Evolutionary conservation across 1,284 basidiomycete species (phyloP).

Genomic region (Microbotryum lychnidis-dioicae): DNA sequence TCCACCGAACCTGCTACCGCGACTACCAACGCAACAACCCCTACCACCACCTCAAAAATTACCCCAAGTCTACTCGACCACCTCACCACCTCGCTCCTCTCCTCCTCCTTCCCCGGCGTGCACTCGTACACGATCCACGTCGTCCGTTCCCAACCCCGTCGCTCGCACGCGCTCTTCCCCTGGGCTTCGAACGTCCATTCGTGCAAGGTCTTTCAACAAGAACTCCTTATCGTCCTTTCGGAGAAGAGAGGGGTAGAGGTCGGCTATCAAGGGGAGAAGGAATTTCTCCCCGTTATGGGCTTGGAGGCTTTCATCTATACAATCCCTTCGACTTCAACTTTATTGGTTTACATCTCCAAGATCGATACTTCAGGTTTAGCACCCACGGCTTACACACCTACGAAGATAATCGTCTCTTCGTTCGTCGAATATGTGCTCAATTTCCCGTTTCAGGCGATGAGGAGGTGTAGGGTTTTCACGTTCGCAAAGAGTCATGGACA

Average conservation of each 20-base stretch:
- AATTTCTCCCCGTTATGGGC: slow-evolving; percentile 57
- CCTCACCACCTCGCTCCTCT: slow-evolving; percentile 53
- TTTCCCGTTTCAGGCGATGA: slow-evolving; percentile 55
- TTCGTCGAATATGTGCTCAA: slow-evolving; percentile 62
- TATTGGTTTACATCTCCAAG: slow-evolving; percentile 84
- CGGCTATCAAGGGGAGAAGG: not conserved
- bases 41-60: no score
- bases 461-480: slow-evolving; percentile 67
- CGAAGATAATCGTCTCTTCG: slow-evolving; percentile 57
- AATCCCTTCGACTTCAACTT: slow-evolving; percentile 57
- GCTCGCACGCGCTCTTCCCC: slow-evolving; percentile 58
- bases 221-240: slow-evolving; percentile 53
- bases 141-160: slow-evolving; percentile 61
- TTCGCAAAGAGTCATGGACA: slow-evolving; percentile 86
- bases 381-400: slow-evolving; percentile 43
- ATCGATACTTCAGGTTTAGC: slow-evolving; percentile 82
- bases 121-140: slow-evolving; percentile 65
- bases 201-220: slow-evolving; percentile 56
- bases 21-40: no score
- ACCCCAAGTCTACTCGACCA: slow-evolving; percentile 53
- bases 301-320: slow-evolving; percentile 77
- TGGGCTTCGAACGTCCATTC: slow-evolving; percentile 51
- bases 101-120: slow-evolving; percentile 39
- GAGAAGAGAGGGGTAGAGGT: slow-evolving; percentile 44
- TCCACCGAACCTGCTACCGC: no score